These are phyloP conservation scores for Claviceps arundinis DNA, from an alignment of 2,329 filamentous ascomycete species.

Conservation along the genomic window DNA sequence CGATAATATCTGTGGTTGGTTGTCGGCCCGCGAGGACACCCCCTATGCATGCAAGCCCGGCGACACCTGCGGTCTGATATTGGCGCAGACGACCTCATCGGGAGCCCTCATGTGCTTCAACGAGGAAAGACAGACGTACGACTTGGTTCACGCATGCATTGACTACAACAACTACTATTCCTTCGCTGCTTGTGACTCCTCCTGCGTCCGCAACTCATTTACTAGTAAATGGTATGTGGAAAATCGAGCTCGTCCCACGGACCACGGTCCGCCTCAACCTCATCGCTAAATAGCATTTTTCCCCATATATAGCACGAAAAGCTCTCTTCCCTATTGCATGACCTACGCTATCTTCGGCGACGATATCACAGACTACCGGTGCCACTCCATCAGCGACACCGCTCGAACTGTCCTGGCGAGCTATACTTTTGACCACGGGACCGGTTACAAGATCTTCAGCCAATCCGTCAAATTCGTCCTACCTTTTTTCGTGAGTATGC, in stretches of 20 bases:
- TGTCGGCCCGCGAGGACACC: conserved; percentile 24
- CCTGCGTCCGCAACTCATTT: conserved; percentile 25
- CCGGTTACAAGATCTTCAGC: conserved; percentile 3
- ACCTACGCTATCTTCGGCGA: conserved; percentile 28
- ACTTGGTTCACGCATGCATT: conserved; percentile 23
- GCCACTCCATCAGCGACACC: conserved; percentile 20
- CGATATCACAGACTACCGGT: conserved; percentile 32
- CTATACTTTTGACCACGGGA: conserved; percentile 20
- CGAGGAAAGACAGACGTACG: conserved; percentile 13
- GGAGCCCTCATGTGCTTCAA: conserved; percentile 31
- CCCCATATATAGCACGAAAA: conserved; percentile 20
- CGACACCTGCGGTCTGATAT: conserved; percentile 28
- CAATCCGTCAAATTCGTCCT: neutral
- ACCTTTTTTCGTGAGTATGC: neutral
- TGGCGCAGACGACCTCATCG: conserved; percentile 12
- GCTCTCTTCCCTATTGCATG: conserved; percentile 27
- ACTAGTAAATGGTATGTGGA: conserved; percentile 32
- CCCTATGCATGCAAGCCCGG: conserved; percentile 25
- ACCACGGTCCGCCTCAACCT: neutral
- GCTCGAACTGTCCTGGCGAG: conserved; percentile 26
- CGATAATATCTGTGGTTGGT: conserved; percentile 37
- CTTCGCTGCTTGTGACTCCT: conserved; percentile 25
- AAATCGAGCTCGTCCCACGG: neutral
- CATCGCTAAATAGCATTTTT: neutral
- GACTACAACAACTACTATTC: conserved; percentile 22